A percentile compares a stretch with the other conserved stretches of the same genome.
phyloP scores from a whole-genome alignment of 2,329 filamentous ascomycete genomes.

The Fusarium armeniacum region DNA sequence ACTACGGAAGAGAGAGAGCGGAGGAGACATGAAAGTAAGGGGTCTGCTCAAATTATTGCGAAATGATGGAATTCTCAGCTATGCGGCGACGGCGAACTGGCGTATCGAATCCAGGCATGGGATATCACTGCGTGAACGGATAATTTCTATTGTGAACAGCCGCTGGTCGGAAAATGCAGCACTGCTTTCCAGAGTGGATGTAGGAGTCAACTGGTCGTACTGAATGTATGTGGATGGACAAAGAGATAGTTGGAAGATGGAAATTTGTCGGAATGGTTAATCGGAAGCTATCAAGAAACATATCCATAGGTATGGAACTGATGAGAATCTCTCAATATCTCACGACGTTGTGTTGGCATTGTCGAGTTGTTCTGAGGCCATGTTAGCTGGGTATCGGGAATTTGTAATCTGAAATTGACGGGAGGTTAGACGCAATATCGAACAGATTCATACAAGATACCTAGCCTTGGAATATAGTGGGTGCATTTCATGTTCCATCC shows the following conservation, averaged over 20 bases:
- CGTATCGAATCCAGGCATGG: not conserved
- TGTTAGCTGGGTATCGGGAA: not conserved
- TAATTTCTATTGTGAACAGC: not conserved
- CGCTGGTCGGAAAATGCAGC: not conserved
- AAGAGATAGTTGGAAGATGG: not conserved
- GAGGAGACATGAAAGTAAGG: slow-evolving; percentile 7
- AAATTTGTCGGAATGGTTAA: not conserved
- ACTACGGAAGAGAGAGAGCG: slow-evolving; percentile 18
- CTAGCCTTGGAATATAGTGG: not conserved
- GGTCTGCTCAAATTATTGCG: not conserved
- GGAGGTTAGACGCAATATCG: not conserved
- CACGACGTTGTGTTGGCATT: too few species aligned
- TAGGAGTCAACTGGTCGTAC: not conserved
- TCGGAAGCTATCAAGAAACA: not conserved
- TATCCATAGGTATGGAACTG: not conserved
- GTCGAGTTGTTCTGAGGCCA: not conserved
- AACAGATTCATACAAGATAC: too few species aligned
- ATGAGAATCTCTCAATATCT: too few species aligned
- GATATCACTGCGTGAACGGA: not conserved
- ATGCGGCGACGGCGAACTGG: not conserved
- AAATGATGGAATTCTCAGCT: slow-evolving; percentile 1
- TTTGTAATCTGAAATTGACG: too few species aligned
- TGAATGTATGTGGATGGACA: not conserved
- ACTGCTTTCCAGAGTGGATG: not conserved
- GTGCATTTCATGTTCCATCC: not conserved